Conservation (phyloP, 306 rosid genomes). For the Vicia sativa region DNA sequence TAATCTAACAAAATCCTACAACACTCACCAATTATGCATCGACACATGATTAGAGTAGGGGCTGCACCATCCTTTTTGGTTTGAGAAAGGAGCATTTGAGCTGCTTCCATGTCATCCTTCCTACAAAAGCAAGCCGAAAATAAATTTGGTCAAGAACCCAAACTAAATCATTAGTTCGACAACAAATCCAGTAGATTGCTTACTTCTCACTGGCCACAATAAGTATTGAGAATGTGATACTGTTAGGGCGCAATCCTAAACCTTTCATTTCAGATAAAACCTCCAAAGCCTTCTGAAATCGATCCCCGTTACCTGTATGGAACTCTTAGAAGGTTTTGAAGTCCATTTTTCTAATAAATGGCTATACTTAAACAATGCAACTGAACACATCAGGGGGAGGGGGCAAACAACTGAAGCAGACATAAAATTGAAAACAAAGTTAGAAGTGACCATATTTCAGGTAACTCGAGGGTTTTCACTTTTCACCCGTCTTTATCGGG, state of each 20-base stretch:
- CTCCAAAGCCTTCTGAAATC: slow-evolving; percentile 81
- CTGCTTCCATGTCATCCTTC: slow-evolving; percentile 77
- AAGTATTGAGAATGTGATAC: slow-evolving; percentile 86
- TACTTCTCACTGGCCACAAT: slow-evolving; percentile 84
- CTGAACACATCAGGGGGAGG: background rate
- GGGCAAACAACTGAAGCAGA: slow-evolving; percentile 17
- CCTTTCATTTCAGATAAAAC: slow-evolving; percentile 80
- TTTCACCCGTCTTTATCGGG: background rate
- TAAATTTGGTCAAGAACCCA: slow-evolving; percentile 28
- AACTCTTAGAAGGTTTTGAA: slow-evolving; percentile 36
- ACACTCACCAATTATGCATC: slow-evolving; percentile 78
- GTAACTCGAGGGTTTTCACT: slow-evolving; percentile 16
- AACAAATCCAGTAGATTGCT: slow-evolving; percentile 39
- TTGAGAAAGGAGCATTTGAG: slow-evolving; percentile 73
- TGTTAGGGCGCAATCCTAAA: slow-evolving; percentile 75
- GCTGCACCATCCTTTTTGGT: slow-evolving; percentile 72
- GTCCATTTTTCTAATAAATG: slow-evolving; percentile 36
- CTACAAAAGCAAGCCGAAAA: slow-evolving; percentile 51
- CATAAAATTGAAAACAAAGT: slow-evolving; percentile 17
- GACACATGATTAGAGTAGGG: slow-evolving; percentile 61
- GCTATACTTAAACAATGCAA: slow-evolving; percentile 27
- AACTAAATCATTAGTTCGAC: slow-evolving; percentile 27
- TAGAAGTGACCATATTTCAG: slow-evolving; percentile 26
- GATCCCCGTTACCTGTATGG: slow-evolving; percentile 84
- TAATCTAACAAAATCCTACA: slow-evolving; percentile 20